Evolutionary conservation across 2,329 filamentous ascomycete genomes (phyloP), one percentile per base, ranked within the genome.

Genomic region (Cordyceps tenuipes): DNA sequence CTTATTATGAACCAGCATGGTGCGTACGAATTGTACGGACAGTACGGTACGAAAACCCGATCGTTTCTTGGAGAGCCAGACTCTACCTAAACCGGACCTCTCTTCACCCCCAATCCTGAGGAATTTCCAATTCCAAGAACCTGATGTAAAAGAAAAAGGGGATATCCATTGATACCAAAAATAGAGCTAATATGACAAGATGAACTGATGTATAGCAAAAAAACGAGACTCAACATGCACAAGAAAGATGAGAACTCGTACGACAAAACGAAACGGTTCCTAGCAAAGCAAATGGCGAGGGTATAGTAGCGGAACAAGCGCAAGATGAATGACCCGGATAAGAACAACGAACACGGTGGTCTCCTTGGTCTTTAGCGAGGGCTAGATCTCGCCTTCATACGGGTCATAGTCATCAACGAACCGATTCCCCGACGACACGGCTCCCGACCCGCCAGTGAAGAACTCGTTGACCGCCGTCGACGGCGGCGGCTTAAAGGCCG

Each of bases 311-410:
- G 44, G 9, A 26, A 26, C 17, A 48, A 48, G 4, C 19, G 10
- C 13, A 47, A n/a, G 34, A 36, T 13, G 12, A 10, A 36, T 36
- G 34, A 10, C 34, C 29, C 7, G 29, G 5, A 5, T 12, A 36
- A 10, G 12, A 36, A 36, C 9, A 13, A 13, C 34, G 34, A 13
- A 13, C 34, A 8, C 34, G 3, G 34, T 10, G 9, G 34, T 36
- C 34, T 36, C 34, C 34, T 36, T 12, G 34, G 34, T 36, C n/a
- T 17, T 43, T 19, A 1, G 12, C 21, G 2, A 44, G 26, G 29
- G 12, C 54, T 67, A 77, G 59, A 72, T 69, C 64, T 77, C 75
- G 47, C 73, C 75, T 15, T 76, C 73, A 4, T 66, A 64, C 2
- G 10, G 2, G 21, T 68, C 66, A 44, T 64, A 63, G 17, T 69